Evolutionary conservation across 768 basidiomycete genomes (phyloP), one percentile per base, ranked within the genome.

Genomic region (Favolaschia claudopus): DNA sequence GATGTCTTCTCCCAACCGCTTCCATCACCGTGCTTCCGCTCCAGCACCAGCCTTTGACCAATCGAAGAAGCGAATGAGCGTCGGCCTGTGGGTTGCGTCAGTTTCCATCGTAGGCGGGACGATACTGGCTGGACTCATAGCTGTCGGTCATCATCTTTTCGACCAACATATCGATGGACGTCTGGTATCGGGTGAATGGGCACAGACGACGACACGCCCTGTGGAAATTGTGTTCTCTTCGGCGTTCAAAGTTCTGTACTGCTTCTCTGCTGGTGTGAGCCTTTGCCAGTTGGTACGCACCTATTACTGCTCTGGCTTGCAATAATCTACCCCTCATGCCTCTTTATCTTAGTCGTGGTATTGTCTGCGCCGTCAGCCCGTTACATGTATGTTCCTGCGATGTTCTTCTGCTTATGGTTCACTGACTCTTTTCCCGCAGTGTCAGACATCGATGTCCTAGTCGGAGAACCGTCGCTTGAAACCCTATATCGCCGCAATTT

Each of bases 231-330:
- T 51, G 7, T 20, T 40, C 6, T 37, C 50, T 12, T 31, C n/a
- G 9, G 50, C 28, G 12, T 40, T 20, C 28, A 51, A 40, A 17
- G 17, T 51, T 15, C 7, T 51, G 1, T 51, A 20, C 38, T 40
- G 28, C 12, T 51, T 51, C 29, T 51, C 50, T 4, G 50, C 50
- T 3, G 38, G 50, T n/a, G 38, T 40, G 10, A 51, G 50, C 19
- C 29, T 51, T 7, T 22, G 27, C 29, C 50, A 51, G 27, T 12
- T 51, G 28, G 50, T 51, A 28, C 19, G 38, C 33, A 3, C n/a
- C n/a, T n/a, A n/a, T n/a, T n/a, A n/a, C n/a, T 39, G 9, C 14
- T 33, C 20, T 10, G 28, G 8, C 22, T 14, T 51, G 14, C 4
- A 44, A 17, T 47, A 20, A 19, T 13, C 12, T 13, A 17, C 40